Base-by-base conservation (phyloP, 2,329 filamentous ascomycete genomes). In the Fusarium floridanum region DNA sequence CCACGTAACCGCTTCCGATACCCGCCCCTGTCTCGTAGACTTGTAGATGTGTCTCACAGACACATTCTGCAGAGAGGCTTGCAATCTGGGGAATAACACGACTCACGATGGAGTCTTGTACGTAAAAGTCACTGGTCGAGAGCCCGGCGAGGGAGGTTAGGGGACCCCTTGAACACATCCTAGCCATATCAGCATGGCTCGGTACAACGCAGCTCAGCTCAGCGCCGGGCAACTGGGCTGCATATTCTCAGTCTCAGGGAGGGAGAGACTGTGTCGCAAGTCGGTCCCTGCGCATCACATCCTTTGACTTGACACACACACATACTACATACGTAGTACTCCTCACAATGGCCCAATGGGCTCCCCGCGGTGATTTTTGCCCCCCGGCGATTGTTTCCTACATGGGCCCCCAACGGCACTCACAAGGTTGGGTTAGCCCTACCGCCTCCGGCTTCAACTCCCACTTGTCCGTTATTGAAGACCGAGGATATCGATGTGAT, bases 381-480 rank as follows among this genome's bases (percentile, higher is more conserved):
- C 63, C 48, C 55, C 67, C 34, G 60, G 34, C 50, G 29, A 39
- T 62, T 67, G 57, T 61, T 59, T 37, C 37, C 67, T 67, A 56
- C 37, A 61, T 61, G 56, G 59, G 56, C 41, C 32, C 41, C 48
- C 59, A 29, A 55, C 57, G 24, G 37, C 63, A 56, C 65, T 59
- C n/a, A 68, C 34, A 50, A 50, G 48, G 43, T 56, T 64, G 41
- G 41, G 34, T 43, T 64, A 64, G 61, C 61, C 61, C 61, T 64
- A 57, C 41, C 36, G 36, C 41, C 50, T 60, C 63, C 39, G 27
- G 34, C n/a, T 37, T 39, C 29, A 50, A 41, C 27, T 68, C 53
- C 68, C 68, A 57, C 64, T 72, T 68, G 60, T 71, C 71, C 64
- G 60, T 45, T n/a, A 17, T 57, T 53, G 22, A 66, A 27, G 55